Evolutionary conservation across 345 rosid genomes (phyloP).

Genomic region (Eucalyptus polyanthemos): DNA sequence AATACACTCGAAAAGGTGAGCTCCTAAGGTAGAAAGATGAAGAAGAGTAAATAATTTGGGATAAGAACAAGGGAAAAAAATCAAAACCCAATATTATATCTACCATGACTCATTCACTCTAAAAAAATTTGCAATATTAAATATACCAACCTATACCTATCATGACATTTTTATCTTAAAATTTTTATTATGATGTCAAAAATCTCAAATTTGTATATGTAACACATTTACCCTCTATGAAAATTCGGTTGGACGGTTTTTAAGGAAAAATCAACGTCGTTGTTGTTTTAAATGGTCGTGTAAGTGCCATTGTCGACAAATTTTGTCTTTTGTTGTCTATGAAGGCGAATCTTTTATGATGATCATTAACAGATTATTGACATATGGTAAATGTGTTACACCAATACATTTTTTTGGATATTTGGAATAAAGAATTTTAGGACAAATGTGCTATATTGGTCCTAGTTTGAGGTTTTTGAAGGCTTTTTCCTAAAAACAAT

Average conservation of each 20-base stretch:
- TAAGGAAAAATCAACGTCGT: too few species aligned
- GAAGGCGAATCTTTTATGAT: neutral
- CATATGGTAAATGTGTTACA: neutral
- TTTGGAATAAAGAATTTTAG: fast-evolving
- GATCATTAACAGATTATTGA: neutral
- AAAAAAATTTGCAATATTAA: neutral
- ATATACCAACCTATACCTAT: fast-evolving
- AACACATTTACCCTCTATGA: too few species aligned
- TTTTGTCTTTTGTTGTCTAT: neutral
- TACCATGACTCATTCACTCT: fast-evolving
- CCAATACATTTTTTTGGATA: too few species aligned
- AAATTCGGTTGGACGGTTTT: fast-evolving
- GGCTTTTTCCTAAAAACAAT: neutral
- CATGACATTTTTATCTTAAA: fast-evolving
- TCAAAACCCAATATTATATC: too few species aligned
- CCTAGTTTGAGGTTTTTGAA: neutral
- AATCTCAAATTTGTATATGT: too few species aligned
- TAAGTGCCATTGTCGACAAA: too few species aligned
- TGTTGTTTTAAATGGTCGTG: neutral
- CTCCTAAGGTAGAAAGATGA: neutral
- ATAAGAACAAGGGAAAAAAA: neutral
- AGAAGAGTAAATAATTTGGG: neutral
- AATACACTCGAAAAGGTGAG: fast-evolving
- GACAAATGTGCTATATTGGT: neutral
- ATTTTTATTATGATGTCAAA: too few species aligned